These are phyloP conservation scores for Trametes polyzona DNA, from an alignment of 1,284 basidiomycete species.

Conservation along the genomic window DNA sequence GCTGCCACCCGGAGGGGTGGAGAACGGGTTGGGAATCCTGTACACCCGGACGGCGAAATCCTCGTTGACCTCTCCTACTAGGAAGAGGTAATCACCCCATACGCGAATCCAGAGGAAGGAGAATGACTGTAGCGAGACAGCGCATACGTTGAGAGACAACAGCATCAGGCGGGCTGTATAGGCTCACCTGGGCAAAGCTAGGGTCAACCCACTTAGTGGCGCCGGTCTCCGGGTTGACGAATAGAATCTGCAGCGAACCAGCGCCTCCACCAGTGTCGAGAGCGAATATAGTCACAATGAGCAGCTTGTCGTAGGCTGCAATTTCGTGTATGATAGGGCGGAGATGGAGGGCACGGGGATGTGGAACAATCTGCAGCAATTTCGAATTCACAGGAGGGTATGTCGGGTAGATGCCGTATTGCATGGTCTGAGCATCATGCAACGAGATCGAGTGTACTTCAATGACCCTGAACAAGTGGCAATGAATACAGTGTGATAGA, in stretches of 20 bases:
- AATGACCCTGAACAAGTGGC: conserved; percentile 31
- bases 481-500: too few relatives aligned
- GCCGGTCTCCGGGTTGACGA: conserved; percentile 39
- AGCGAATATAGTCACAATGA: conserved; percentile 41
- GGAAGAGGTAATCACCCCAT: conserved; percentile 32
- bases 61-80: conserved; percentile 32
- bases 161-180: background rate
- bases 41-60: conserved; percentile 36
- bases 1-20: conserved; percentile 6
- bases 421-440: conserved; percentile 19
- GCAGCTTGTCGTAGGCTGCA: conserved; percentile 32
- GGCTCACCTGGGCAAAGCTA: conserved; percentile 36
- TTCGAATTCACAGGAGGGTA: conserved; percentile 25
- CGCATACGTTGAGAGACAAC: background rate
- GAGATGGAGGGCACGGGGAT: conserved; percentile 25
- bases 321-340: conserved; percentile 34
- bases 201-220: conserved; percentile 37
- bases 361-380: conserved; percentile 25
- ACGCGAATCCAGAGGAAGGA: conserved; percentile 34
- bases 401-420: conserved; percentile 24
- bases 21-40: conserved; percentile 27
- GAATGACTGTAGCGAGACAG: conserved; percentile 27
- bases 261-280: conserved; percentile 32
- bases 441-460: conserved; percentile 33
- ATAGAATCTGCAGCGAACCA: conserved; percentile 41